Percentiles rank a stretch among this genome's conserved stretches.
Evolutionary conservation across 345 rosid genomes (phyloP).

Genomic region (Pelargonium nanum): DNA sequence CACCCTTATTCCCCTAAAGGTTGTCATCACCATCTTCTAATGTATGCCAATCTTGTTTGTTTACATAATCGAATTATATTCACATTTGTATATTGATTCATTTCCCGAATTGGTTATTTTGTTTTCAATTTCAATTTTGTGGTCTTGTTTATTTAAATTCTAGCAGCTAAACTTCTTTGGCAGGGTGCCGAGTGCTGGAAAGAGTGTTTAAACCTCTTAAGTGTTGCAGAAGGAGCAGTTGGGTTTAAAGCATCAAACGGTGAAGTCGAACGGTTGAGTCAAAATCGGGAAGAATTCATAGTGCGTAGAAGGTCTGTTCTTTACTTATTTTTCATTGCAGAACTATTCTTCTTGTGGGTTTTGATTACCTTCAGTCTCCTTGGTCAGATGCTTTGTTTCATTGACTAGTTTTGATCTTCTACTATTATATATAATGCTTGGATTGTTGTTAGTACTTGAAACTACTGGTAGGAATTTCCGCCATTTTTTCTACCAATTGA

Average conservation of each 20-base stretch:
- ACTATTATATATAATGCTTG: not conserved
- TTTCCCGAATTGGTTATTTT: not conserved
- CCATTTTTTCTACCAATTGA: not conserved
- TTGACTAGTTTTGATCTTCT: no score
- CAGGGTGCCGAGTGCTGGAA: slow-evolving; percentile 80
- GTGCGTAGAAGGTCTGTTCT: slow-evolving; percentile 63
- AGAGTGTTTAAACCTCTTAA: slow-evolving; percentile 59
- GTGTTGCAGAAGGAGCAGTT: slow-evolving; percentile 48
- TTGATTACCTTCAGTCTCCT: no score
- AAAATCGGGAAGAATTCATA: slow-evolving; percentile 25
- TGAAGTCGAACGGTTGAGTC: slow-evolving; percentile 17
- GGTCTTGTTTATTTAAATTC: slow-evolving; percentile 1
- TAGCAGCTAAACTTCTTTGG: slow-evolving; percentile 77
- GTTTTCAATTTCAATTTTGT: not conserved
- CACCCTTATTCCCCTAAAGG: slow-evolving; percentile 96
- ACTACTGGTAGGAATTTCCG: not conserved
- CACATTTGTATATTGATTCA: not conserved
- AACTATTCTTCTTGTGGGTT: not conserved
- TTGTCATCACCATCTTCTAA: slow-evolving; percentile 12
- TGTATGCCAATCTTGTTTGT: slow-evolving; percentile 3
- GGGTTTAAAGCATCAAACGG: slow-evolving; percentile 17
- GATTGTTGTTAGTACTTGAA: not conserved
- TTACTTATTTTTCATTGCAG: not conserved
- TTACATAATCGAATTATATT: not conserved
- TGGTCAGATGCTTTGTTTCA: not conserved